Evolutionary conservation across 176 grass and related monocot species (phyloP).

Genomic region (Raddia distichophylla): DNA sequence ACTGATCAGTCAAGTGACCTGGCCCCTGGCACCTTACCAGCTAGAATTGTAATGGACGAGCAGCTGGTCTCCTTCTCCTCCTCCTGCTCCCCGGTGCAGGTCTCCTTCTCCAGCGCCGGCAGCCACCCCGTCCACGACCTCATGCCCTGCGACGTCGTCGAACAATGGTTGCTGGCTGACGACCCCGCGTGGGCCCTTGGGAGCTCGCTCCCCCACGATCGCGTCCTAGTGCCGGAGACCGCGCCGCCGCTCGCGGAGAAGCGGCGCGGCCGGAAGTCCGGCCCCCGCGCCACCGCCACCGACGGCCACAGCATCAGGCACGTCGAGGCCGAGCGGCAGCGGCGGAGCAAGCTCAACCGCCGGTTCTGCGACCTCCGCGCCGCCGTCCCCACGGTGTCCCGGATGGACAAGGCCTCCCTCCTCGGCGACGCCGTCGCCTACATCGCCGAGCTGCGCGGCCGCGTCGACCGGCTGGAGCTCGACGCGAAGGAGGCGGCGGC

Average conservation of each 20-base stretch:
- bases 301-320: slow-evolving; percentile 34
- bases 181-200: not conserved
- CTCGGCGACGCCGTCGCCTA: slow-evolving; percentile 52
- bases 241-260: not conserved
- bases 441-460: slow-evolving; percentile 53
- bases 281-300: no score
- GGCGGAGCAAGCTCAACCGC: slow-evolving; percentile 59
- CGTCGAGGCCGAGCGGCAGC: slow-evolving; percentile 59
- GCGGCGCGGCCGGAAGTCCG: slow-evolving; percentile 30
- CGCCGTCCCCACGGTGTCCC: slow-evolving; percentile 55
- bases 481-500: not conserved
- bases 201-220: not conserved
- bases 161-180: not conserved
- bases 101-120: not conserved
- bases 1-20: not conserved
- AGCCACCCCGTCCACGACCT: not conserved
- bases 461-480: slow-evolving; percentile 27
- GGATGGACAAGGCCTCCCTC: slow-evolving; percentile 70
- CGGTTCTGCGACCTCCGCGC: slow-evolving; percentile 57
- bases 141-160: not conserved
- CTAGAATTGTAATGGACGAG: not conserved
- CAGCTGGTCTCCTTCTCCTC: not conserved
- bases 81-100: not conserved
- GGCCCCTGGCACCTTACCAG: not conserved
- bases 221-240: not conserved